Evolutionary conservation across 1,139 yeast genomes (phyloP), one percentile per base, ranked within the genome.

Genomic region (Blastobotrys elegans): DNA sequence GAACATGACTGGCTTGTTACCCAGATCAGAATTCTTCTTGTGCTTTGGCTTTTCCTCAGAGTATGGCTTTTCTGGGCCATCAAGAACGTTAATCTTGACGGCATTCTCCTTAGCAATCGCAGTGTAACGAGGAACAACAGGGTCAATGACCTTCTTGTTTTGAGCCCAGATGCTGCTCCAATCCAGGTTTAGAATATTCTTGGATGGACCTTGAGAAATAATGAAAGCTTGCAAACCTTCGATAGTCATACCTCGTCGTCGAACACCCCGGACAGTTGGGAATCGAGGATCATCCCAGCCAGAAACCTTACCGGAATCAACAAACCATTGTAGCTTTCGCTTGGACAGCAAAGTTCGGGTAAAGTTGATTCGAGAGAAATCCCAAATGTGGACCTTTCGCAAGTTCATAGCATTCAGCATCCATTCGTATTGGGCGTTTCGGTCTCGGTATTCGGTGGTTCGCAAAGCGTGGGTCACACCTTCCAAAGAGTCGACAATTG

Each of bases 201-300:
- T 87, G 44, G 97, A 89, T 40, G 98, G 97, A 63, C 98, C 98
- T 74, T 92, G 97, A 46, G 95, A 78, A 55, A 92, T 76, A 59
- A 92, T 86, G 62, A 90, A 92, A 74, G 85, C 85, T 70, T 92
- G 81, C 68, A 92, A 80, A 57, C 97, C 97, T 72, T 92, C 97
- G 55, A 92, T 94, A 40, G 96, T 82, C 97, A 92, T 92, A 75
- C 98, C 98, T 75, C 98, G 85, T 77, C 97, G 83, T 76, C 97
- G 86, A 48, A 90, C 96, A 74, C 97, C 97, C 71, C 96, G 82
- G 37, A 90, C 96, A 43, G 98, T 92, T 58, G 98, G 98, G 89
- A 92, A 92, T 69, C 98, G 80, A 61, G 98, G 97, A 70, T 92
- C 98, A 65, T 90, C 96, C 98, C 98, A 92, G 71, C 88, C 89